Base-by-base conservation (phyloP, 129 eudicot genomes). In the Logfia minima region DNA sequence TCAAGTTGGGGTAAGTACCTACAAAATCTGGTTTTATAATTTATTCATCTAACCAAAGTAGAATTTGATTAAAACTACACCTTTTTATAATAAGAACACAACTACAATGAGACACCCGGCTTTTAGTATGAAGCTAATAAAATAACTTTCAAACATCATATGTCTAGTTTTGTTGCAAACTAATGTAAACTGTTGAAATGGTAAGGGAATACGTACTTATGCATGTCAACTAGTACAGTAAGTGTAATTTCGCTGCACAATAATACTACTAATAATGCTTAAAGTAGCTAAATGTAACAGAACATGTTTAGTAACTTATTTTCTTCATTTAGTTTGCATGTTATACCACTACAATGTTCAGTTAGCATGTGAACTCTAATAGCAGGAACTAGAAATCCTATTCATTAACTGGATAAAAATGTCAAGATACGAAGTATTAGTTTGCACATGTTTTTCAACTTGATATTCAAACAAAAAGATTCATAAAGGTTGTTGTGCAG, bases 1-100 rank as follows among this genome's bases (percentile, higher is more conserved):
- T 93, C 83, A 93, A 84, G 85, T 78, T 90, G 80, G 98, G 98
- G 98, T 93, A 62, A 87, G 97, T 75, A 48, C 35, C 2, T 66
- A 6, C 21, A 58, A 64, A 18, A 59, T n/a, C 35, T 37, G 48
- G 52, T 45, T 43, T 21, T 18, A 2, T 23, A 1, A 34, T 8
- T n/a, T 41, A 45, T 51, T 19, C 13, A 29, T 29, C 35, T 65
- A 51, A 6, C 43, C 35, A 66, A 65, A 8, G 31, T 64, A 41
- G 14, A 24, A 0, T 13, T 34, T 55, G 28, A 69, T 32, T 4
- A 5, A 28, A 24, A 63, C 2, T 58, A 34, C 6, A 3, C 17
- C 17, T n/a, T 59, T 18, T 23, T 58, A 5, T 26, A 56, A 23
- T 48, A 17, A 48, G 19, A 23, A 16, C 22, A 24, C 26, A 55